Percentiles rank a stretch among this genome's conserved stretches.
Conservation (phyloP, 176 grass and related monocot genomes). For the Triticum timopheevii region DNA sequence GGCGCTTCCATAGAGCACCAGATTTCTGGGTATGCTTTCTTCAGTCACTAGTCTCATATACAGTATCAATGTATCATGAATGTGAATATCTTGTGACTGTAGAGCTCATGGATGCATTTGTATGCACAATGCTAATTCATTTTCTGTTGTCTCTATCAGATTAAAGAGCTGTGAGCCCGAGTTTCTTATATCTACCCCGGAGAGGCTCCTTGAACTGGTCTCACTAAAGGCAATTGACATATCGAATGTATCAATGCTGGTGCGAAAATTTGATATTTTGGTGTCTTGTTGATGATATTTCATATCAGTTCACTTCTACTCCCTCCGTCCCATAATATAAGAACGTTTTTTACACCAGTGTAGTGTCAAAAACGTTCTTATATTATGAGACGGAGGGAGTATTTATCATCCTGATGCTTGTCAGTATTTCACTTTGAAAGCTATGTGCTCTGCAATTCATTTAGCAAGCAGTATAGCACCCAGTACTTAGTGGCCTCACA, state of each 20-base stretch:
- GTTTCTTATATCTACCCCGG: slow-evolving; percentile 85
- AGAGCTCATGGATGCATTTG: neutral
- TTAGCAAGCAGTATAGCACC: neutral
- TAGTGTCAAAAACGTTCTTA: too few species aligned
- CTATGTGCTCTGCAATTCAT: neutral
- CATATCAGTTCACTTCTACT: neutral
- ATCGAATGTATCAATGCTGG: slow-evolving; percentile 76
- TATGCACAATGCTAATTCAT: slow-evolving; percentile 1
- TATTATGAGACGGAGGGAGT: too few species aligned
- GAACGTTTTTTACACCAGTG: too few species aligned
- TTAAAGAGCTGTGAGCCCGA: slow-evolving; percentile 84
- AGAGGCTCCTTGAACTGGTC: slow-evolving; percentile 78
- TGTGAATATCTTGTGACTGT: neutral
- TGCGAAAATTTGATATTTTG: slow-evolving; percentile 38
- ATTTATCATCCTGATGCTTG: neutral
- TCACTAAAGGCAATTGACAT: slow-evolving; percentile 67
- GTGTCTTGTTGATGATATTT: neutral
- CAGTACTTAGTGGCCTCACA: neutral
- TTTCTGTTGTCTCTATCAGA: slow-evolving; percentile 36
- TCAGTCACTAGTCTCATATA: neutral
- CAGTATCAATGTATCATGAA: neutral
- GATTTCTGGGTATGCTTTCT: slow-evolving; percentile 54
- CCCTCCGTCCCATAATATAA: too few species aligned
- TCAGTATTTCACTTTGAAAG: neutral
- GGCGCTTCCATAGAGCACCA: slow-evolving; percentile 65